Base-by-base conservation (phyloP, 345 rosid species). In the Arabis alpina region DNA sequence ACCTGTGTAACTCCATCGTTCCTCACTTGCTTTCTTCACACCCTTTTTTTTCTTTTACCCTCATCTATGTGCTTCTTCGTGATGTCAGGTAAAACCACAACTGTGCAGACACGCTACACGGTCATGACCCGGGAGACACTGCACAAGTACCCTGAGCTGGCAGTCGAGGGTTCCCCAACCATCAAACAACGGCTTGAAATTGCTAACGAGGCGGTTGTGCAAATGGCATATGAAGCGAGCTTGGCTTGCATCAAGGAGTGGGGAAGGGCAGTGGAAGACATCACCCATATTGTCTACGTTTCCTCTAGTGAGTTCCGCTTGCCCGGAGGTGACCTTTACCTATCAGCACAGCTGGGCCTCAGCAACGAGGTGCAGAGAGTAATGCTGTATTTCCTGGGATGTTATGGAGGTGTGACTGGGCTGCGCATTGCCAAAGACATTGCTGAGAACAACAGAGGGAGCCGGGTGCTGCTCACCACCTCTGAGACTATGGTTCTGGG, bases 121-220 rank as follows among this genome's bases (percentile, higher is more conserved):
- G 98, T 93, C 73, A 88, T 93, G 92, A 88, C 89, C n/a, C 85
- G 81, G 61, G 97, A 89, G 82, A 85, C 90, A 16, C 77, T 93
- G 8, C 88, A 87, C 27, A 78, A 85, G 36, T 88, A 93, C 80
- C 97, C 96, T 10, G 98, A 91, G 68, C 84, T 93, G 19, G 88
- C 88, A 13, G 83, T 79, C 0, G 96, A 88, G 64, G 98, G 97
- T 73, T 71, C 89, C 8, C 76, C 96, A 4, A 93, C 97, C 2
- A 86, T 93, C 77, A 86, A 76, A 60, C 96, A 93, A 68, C 80
- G 92, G 76, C 93, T 91, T 15, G 98, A 91, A 45, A 86, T 93
- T 39, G 89, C 96, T n/a, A 88, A 93, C 52, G 85, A 89, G 6
- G 96, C 97, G 0, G 97, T 88, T 37, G 81, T 87, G 9, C 84